Conservation (phyloP, 768 basidiomycete genomes). For the Imleria badia region DNA sequence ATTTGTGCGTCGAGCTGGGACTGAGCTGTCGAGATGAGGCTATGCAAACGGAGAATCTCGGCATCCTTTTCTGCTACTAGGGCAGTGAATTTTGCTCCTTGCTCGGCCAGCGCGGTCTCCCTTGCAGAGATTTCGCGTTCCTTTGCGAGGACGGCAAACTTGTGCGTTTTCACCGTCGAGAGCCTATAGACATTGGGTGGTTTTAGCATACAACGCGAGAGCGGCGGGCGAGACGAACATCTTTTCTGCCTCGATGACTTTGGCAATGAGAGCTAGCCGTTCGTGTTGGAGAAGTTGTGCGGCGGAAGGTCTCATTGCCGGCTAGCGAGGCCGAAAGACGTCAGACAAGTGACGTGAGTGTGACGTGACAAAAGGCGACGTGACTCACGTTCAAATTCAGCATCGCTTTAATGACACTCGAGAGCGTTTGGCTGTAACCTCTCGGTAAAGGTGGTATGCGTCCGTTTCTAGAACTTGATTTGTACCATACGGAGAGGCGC, state of each 20-base stretch:
- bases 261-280: slow-evolving; percentile 65
- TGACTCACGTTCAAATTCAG: slow-evolving; percentile 71
- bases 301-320: slow-evolving; percentile 84
- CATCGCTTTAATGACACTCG: slow-evolving; percentile 83
- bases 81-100: slow-evolving; percentile 50
- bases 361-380: neutral
- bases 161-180: slow-evolving; percentile 62
- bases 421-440: slow-evolving; percentile 73
- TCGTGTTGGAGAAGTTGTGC: slow-evolving; percentile 81
- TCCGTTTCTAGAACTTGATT: slow-evolving; percentile 54
- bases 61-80: slow-evolving; percentile 56
- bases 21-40: slow-evolving; percentile 40
- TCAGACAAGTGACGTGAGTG: neutral
- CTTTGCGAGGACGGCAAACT: slow-evolving; percentile 49
- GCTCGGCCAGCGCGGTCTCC: slow-evolving; percentile 54
- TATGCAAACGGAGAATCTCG: slow-evolving; percentile 54
- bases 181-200: slow-evolving; percentile 43
- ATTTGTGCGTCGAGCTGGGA: slow-evolving; percentile 45
- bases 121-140: slow-evolving; percentile 65
- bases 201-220: neutral
- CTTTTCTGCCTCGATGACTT: slow-evolving; percentile 75
- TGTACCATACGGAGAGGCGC: neutral
- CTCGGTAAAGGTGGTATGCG: slow-evolving; percentile 89
- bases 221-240: slow-evolving; percentile 46
- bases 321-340: slow-evolving; percentile 40